Conservation (phyloP, 345 rosid species). For the Brassica napus region DNA sequence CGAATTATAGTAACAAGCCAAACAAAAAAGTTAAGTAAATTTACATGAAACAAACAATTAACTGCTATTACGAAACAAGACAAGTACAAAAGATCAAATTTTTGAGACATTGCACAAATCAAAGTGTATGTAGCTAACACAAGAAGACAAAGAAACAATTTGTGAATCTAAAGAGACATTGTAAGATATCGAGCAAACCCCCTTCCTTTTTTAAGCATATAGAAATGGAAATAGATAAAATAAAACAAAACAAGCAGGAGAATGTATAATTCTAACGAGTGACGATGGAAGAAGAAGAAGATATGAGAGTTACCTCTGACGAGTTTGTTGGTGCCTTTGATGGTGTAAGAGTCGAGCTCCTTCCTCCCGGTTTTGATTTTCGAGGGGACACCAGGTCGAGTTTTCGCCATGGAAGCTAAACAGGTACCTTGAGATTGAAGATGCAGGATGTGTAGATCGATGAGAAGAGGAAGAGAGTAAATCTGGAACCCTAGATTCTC, state of each 20-base stretch:
- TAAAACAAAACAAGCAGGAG: background rate
- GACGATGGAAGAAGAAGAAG: background rate
- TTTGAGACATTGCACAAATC: background rate
- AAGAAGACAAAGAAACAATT: too few relatives aligned
- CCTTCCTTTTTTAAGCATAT: background rate
- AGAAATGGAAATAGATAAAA: conserved; percentile 1
- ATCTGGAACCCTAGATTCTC: conserved; percentile 42
- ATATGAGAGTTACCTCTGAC: conserved; percentile 52
- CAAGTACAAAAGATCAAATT: background rate
- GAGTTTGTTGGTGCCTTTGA: conserved; percentile 77
- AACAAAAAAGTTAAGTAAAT: background rate
- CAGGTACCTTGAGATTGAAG: background rate
- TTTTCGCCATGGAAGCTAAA: conserved; percentile 41
- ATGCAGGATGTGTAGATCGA: background rate
- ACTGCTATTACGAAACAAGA: too few relatives aligned
- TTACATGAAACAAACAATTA: too few relatives aligned
- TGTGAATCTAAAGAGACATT: background rate
- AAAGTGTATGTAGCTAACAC: too few relatives aligned
- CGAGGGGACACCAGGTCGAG: conserved; percentile 47
- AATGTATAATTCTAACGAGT: background rate
- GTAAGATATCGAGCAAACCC: background rate
- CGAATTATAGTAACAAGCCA: background rate
- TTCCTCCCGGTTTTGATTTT: conserved; percentile 71
- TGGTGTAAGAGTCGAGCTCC: conserved; percentile 72
- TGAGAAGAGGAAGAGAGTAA: conserved; percentile 27